These are phyloP conservation scores for Pythium oligandrum DNA, from an alignment of 352 stramenopile genomes.

Conservation along the genomic window DNA sequence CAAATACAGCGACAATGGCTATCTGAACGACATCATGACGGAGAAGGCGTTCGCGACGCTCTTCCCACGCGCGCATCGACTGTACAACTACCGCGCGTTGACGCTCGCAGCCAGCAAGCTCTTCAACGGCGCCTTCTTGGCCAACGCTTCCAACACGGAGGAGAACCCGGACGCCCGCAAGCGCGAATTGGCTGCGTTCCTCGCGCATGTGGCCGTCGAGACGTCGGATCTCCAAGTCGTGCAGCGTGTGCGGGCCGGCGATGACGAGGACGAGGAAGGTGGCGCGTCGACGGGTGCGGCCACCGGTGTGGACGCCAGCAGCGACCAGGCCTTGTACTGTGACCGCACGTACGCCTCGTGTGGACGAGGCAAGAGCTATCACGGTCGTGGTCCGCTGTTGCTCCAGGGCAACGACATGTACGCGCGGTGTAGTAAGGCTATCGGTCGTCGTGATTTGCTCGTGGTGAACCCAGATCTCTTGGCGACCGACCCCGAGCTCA, in stretches of 20 bases:
- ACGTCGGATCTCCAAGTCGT: background rate
- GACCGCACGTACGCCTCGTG: slow-evolving; percentile 1
- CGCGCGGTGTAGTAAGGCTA: slow-evolving; percentile 3
- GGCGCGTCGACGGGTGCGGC: background rate
- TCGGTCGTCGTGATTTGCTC: slow-evolving; percentile 3
- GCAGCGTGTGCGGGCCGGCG: background rate
- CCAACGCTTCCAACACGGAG: background rate
- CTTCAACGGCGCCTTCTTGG: slow-evolving; percentile 5
- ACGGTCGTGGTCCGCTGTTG: slow-evolving; percentile 9
- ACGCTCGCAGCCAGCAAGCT: slow-evolving; percentile 2
- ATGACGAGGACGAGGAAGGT: background rate
- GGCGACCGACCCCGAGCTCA: background rate
- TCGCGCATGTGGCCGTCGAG: slow-evolving; percentile 7
- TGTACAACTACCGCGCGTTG: slow-evolving; percentile 11
- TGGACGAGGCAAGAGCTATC: slow-evolving; percentile 7
- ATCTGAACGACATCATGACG: background rate
- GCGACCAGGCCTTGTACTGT: slow-evolving; percentile 1
- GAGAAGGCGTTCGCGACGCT: slow-evolving; percentile 2
- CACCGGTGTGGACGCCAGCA: background rate
- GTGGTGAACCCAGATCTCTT: slow-evolving; percentile 5
- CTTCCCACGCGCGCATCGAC: slow-evolving; percentile 4
- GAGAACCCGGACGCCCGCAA: background rate
- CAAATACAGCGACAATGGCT: background rate
- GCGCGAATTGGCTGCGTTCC: slow-evolving; percentile 12
- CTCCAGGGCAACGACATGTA: slow-evolving; percentile 14